phyloP scores from a whole-genome alignment of 306 rosid species.

The Prunus salicina region DNA sequence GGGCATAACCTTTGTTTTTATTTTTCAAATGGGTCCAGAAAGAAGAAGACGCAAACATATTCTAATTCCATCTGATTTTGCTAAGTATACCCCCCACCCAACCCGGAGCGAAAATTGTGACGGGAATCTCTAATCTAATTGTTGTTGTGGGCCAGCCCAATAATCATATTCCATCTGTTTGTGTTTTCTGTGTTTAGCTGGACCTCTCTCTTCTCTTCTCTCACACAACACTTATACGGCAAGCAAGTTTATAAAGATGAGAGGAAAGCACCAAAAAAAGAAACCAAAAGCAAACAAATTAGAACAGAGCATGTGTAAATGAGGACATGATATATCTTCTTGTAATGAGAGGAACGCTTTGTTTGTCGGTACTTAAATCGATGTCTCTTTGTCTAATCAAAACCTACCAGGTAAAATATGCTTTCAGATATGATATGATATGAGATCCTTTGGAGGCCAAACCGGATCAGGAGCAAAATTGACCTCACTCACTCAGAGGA shows the following conservation, averaged over 20 bases:
- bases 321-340: slow-evolving; percentile 1
- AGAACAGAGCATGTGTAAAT: not conserved
- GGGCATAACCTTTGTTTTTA: too few species aligned
- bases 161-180: not conserved
- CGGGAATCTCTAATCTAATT: not conserved
- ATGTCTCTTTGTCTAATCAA: slow-evolving; percentile 1
- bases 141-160: not conserved
- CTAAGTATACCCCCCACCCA: not conserved
- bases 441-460: not conserved
- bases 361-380: slow-evolving; percentile 26
- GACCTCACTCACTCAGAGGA: not conserved
- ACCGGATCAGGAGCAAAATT: not conserved
- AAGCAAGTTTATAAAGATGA: slow-evolving; percentile 3
- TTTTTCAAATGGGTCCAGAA: too few species aligned
- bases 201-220: not conserved
- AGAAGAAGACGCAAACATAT: too few species aligned
- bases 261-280: not conserved
- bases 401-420: slow-evolving; percentile 1
- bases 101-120: not conserved
- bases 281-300: not conserved
- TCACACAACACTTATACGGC: not conserved
- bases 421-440: not conserved
- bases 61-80: not conserved
- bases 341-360: not conserved
- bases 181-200: not conserved